Conservation (phyloP, 345 rosid species). For the Orychophragmus violaceus region DNA sequence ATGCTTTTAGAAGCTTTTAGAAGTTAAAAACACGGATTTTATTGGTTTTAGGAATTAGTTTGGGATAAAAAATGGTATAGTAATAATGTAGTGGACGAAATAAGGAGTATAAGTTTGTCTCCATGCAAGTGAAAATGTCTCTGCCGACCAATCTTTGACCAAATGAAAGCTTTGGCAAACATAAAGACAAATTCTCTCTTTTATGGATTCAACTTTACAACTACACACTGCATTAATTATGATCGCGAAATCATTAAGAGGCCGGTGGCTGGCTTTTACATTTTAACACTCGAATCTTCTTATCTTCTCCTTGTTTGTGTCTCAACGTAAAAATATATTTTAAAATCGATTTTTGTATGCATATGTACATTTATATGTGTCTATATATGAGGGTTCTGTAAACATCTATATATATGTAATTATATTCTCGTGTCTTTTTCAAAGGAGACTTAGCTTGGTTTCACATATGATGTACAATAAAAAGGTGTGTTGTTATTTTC, state of each 20-base stretch:
- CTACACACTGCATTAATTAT: conserved; percentile 16
- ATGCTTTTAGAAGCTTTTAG: no score
- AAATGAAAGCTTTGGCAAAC: conserved; percentile 19
- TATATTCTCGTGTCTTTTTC: conserved; percentile 5
- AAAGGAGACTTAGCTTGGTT: conserved; percentile 2
- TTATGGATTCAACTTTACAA: conserved; percentile 16
- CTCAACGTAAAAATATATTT: not conserved
- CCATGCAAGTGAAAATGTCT: conserved; percentile 23
- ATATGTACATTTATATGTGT: not conserved
- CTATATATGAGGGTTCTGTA: not conserved
- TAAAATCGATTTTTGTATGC: not conserved
- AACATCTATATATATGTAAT: not conserved
- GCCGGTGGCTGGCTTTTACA: conserved; percentile 32
- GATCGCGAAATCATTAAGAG: conserved; percentile 27
- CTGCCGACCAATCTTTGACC: conserved; percentile 26
- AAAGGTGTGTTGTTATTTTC: conserved; percentile 24
- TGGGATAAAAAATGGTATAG: no score
- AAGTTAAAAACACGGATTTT: no score
- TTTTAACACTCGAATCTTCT: conserved; percentile 22
- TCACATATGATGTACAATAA: conserved; percentile 11
- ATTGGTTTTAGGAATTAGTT: no score
- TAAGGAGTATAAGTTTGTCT: conserved; percentile 14
- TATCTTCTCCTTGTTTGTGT: conserved; percentile 17
- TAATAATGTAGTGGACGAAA: not conserved
- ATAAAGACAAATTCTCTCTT: conserved; percentile 32